phyloP scores from a whole-genome alignment of 768 basidiomycete species.

The Filobasidium wieringae region DNA sequence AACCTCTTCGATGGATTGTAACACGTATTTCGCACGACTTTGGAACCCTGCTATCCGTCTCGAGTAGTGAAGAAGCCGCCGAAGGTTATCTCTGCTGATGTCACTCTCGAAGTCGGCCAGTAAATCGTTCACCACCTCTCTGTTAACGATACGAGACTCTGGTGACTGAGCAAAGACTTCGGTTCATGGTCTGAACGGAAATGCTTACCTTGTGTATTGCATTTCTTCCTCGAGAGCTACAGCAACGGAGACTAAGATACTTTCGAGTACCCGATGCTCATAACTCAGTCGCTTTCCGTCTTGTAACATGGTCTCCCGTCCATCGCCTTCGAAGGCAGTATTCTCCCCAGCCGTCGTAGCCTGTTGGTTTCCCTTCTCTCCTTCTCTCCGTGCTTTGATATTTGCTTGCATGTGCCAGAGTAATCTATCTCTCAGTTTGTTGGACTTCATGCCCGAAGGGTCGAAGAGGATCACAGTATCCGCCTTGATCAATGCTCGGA shows the following conservation, averaged over 20 bases:
- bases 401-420: conserved; percentile 3
- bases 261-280: conserved; percentile 60
- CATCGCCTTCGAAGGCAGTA: not conserved
- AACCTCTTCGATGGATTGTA: conserved; percentile 82
- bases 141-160: not conserved
- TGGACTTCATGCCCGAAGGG: conserved; percentile 67
- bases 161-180: not conserved
- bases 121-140: conserved; percentile 76
- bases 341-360: not conserved
- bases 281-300: conserved; percentile 19
- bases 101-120: conserved; percentile 88
- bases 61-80: conserved; percentile 80
- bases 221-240: conserved; percentile 92
- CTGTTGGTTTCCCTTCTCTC: not conserved
- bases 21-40: conserved; percentile 80
- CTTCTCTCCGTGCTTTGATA: not conserved
- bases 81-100: conserved; percentile 89
- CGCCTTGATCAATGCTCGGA: conserved; percentile 86
- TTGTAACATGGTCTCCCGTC: not conserved
- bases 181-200: not conserved
- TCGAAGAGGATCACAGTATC: conserved; percentile 86
- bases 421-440: not conserved
- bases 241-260: conserved; percentile 77
- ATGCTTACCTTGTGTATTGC: conserved; percentile 56
- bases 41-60: conserved; percentile 77